Evolutionary conservation across 2,329 filamentous ascomycete species (phyloP).

Genomic region (Coleophoma eucalyptorum): DNA sequence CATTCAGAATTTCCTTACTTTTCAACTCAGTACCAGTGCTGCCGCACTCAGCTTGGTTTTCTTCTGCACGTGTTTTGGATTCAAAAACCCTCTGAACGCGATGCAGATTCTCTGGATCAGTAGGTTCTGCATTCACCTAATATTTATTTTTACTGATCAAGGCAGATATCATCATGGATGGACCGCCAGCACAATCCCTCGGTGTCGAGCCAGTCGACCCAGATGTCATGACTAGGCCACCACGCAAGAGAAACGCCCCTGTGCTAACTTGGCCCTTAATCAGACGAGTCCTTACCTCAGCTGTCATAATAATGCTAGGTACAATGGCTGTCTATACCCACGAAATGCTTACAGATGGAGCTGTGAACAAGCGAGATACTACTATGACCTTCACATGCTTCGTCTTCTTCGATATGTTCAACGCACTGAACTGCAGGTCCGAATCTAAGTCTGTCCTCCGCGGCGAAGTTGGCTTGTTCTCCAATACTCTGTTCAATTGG

Average conservation of each 20-base stretch:
- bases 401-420: slow-evolving; percentile 99
- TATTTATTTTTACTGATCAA: slow-evolving; percentile 6
- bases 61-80: slow-evolving; percentile 86
- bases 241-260: slow-evolving; percentile 79
- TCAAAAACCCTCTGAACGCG: slow-evolving; percentile 92
- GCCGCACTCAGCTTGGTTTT: slow-evolving; percentile 89
- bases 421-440: slow-evolving; percentile 88
- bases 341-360: slow-evolving; percentile 81
- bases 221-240: slow-evolving; percentile 88
- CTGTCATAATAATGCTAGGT: slow-evolving; percentile 84
- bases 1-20: slow-evolving; percentile 98
- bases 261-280: slow-evolving; percentile 86
- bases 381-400: slow-evolving; percentile 99
- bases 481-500: slow-evolving; percentile 95
- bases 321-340: slow-evolving; percentile 88
- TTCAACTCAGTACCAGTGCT: slow-evolving; percentile 95
- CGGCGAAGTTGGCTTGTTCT: slow-evolving; percentile 78
- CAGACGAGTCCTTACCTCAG: slow-evolving; percentile 80
- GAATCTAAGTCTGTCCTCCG: slow-evolving; percentile 85
- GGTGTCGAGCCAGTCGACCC: slow-evolving; percentile 94
- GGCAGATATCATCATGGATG: slow-evolving; percentile 98
- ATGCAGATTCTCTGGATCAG: slow-evolving; percentile 99
- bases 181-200: slow-evolving; percentile 92
- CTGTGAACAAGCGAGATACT: slow-evolving; percentile 88
- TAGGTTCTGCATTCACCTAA: slow-evolving; percentile 43